Percentiles rank a stretch among this genome's conserved stretches.
These are phyloP conservation scores for Solanum ossicruentum DNA, from an alignment of 257 asterid genomes.

Conservation along the genomic window DNA sequence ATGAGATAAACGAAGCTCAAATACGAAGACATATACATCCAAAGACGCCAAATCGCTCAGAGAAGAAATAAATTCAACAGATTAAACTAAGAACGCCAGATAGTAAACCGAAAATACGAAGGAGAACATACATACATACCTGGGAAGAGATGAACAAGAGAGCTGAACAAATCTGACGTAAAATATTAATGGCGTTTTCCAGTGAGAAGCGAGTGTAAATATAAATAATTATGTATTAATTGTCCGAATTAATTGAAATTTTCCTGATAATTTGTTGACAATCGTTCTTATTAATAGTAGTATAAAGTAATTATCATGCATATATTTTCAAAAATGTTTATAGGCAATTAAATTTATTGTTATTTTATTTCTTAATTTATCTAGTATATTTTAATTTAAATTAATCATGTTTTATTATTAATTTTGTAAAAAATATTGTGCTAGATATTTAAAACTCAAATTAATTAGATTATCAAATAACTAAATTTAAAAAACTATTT, in stretches of 20 bases:
- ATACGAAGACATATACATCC: neutral
- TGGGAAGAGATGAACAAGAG: neutral
- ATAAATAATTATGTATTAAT: no score
- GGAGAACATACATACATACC: neutral
- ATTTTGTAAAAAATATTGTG: neutral
- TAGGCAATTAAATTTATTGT: no score
- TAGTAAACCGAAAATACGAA: neutral
- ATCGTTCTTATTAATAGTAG: no score
- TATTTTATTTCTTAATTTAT: neutral
- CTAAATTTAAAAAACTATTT: no score
- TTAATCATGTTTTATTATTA: neutral
- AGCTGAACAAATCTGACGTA: neutral
- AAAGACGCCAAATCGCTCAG: neutral
- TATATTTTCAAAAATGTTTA: neutral
- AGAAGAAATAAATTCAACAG: neutral
- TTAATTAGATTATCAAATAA: no score
- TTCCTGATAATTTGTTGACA: neutral
- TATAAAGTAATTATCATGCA: neutral
- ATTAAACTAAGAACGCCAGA: neutral
- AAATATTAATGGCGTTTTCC: neutral
- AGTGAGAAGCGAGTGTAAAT: no score
- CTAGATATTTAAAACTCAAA: no score
- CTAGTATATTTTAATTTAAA: neutral
- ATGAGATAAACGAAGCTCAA: neutral
- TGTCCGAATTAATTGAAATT: neutral